phyloP scores from a whole-genome alignment of 768 basidiomycete species.

The Strobilomyces dryophilus region DNA sequence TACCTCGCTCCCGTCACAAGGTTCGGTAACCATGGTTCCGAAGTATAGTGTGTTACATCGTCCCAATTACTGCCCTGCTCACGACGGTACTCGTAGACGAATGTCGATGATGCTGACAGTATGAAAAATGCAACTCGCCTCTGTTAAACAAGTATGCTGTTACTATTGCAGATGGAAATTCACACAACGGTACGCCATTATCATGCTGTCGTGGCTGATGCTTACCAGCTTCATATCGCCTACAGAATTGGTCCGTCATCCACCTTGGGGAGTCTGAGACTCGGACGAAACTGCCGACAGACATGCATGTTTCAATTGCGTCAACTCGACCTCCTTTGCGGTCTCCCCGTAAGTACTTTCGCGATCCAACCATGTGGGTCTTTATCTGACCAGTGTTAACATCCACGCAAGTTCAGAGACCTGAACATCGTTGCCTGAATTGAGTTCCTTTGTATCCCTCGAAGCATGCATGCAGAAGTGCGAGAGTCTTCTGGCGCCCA shows the following conservation, averaged over 20 bases:
- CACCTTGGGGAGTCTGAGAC: no score
- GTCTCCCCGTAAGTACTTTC: no score
- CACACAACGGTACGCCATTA: slow-evolving; percentile 1
- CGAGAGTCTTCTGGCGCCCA: no score
- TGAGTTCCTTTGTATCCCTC: neutral
- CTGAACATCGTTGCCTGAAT: neutral
- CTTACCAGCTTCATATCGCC: neutral
- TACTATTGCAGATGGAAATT: neutral
- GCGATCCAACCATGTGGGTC: no score
- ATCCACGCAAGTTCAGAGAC: no score
- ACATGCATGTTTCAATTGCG: no score
- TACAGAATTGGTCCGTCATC: neutral
- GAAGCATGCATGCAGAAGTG: neutral
- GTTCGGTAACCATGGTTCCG: neutral
- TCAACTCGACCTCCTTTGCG: no score
- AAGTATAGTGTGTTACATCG: slow-evolving; percentile 4
- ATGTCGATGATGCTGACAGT: slow-evolving; percentile 12
- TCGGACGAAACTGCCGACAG: no score
- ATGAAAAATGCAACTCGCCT: neutral
- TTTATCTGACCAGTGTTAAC: no score
- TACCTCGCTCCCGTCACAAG: neutral
- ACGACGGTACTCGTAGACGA: neutral
- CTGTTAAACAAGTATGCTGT: neutral
- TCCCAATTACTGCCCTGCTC: neutral
- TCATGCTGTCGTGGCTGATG: neutral